Base-by-base conservation (phyloP, 2,329 filamentous ascomycete genomes). In the Corinectria fuckeliana region DNA sequence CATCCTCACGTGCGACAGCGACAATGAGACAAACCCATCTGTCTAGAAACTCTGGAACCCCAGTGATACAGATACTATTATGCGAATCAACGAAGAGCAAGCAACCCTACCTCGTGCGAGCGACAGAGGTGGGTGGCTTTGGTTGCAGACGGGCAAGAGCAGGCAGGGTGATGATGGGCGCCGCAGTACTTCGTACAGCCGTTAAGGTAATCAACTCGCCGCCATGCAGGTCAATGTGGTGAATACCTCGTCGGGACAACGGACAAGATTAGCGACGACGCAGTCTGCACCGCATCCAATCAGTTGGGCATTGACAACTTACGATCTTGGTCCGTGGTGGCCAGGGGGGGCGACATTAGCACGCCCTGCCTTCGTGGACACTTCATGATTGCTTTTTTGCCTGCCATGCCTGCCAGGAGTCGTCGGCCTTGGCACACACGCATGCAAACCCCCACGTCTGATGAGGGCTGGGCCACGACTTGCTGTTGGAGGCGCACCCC, bases 231-330 rank as follows among this genome's bases (percentile, higher is more conserved):
- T 63, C 62, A 66, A 56, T 48, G 53, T 61, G 57, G 62, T 50
- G 54, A 55, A 67, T 47, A 56, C 56, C 50, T 28, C 42, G 52
- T 56, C 56, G 58, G 54, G 48, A 58, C 64, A 64, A 61, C 53
- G 61, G 32, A 34, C 60, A 58, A 70, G 68, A 69, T 70, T 70
- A 68, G 68, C 68, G 68, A 69, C 55, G 47, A 55, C 56, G 57
- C 57, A 61, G 59, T 38, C 54, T 65, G 57, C 63, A 66, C 45
- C 47, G 54, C 47, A 65, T 51, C 66, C 65, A 69, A 69, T 65
- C 66, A 58, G 60, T 62, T 70, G 56, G 56, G 57, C 53, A 61
- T 58, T 69, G 60, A 53, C 57, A 70, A 63, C 62, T 68, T 64
- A 66, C 48, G 50, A 68, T 66, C 62, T 66, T 66, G 56, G 58